Percentiles rank a stretch among this genome's conserved stretches.
Evolutionary conservation across 2,329 filamentous ascomycete species (phyloP).

Genomic region (Nemania sp.): DNA sequence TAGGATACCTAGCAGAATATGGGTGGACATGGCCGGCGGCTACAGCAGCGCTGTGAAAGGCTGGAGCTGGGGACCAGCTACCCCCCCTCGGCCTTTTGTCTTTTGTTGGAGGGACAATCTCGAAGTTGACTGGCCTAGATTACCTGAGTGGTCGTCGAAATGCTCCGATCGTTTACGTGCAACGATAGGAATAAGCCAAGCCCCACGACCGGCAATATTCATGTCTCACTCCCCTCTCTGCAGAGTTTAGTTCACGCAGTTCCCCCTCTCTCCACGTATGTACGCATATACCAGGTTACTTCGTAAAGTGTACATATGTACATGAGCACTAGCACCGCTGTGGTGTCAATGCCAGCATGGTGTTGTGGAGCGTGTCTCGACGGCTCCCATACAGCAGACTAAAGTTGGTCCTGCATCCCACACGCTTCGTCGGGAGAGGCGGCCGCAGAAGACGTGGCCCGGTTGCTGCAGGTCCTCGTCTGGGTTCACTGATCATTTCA

Average conservation of each 20-base stretch:
- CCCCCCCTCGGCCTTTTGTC: conserved; percentile 28
- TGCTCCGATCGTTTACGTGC: conserved; percentile 39
- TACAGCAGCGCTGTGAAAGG: conserved; percentile 49
- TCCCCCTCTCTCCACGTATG: conserved; percentile 14
- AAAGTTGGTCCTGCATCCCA: conserved; percentile 36
- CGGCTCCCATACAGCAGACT: conserved; percentile 25
- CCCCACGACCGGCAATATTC: conserved; percentile 35
- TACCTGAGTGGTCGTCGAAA: conserved; percentile 35
- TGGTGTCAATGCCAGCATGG: neutral
- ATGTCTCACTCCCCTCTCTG: conserved; percentile 27
- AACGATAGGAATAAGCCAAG: conserved; percentile 36
- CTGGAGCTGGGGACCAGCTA: conserved; percentile 39
- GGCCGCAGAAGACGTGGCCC: conserved; percentile 40
- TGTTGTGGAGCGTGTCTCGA: conserved; percentile 23
- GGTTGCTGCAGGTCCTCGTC: conserved; percentile 39
- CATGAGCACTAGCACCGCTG: neutral
- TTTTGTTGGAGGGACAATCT: conserved; percentile 37
- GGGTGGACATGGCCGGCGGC: conserved; percentile 42
- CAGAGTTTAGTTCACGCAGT: conserved; percentile 12
- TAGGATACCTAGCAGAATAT: conserved; percentile 24
- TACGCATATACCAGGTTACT: conserved; percentile 20
- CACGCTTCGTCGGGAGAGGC: conserved; percentile 40
- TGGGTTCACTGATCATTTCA: conserved; percentile 25
- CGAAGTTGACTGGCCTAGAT: conserved; percentile 25
- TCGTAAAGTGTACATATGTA: conserved; percentile 32